A percentile compares a stretch with the other conserved stretches of the same genome.
These are phyloP conservation scores for Lichenothelia convexa DNA, from an alignment of 495 filamentous ascomycete species.

Conservation along the genomic window DNA sequence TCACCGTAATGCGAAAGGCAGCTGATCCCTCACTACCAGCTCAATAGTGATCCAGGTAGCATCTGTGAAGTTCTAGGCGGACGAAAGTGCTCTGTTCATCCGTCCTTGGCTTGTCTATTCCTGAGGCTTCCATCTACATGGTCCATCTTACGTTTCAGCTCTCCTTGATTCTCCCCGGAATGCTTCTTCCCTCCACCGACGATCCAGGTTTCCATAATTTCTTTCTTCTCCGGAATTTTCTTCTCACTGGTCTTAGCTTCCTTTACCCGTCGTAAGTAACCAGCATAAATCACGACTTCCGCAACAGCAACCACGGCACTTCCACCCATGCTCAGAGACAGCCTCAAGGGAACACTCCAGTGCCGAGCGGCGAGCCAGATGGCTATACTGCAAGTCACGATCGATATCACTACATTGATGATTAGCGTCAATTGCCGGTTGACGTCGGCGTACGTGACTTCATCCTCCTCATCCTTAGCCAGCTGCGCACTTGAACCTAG, in stretches of 20 bases:
- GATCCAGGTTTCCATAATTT: constrained; percentile 52
- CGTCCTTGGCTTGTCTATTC: too few relatives aligned
- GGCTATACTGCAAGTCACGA: constrained; percentile 47
- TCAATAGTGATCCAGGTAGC: too few relatives aligned
- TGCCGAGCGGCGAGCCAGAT: constrained; percentile 54
- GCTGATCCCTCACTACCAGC: too few relatives aligned
- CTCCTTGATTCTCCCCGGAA: too few relatives aligned
- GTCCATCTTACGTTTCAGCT: too few relatives aligned
- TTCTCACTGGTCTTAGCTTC: constrained; percentile 44
- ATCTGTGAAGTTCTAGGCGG: too few relatives aligned
- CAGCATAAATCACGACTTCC: constrained; percentile 73
- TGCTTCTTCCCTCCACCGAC: constrained; percentile 28
- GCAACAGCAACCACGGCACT: constrained; percentile 60
- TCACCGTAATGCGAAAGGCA: too few relatives aligned
- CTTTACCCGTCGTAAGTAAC: constrained; percentile 62
- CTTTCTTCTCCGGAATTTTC: constrained; percentile 40
- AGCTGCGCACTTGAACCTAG: too few relatives aligned
- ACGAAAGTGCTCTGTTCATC: too few relatives aligned
- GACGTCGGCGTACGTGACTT: constrained; percentile 35
- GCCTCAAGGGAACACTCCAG: constrained; percentile 49
- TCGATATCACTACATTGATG: constrained; percentile 54
- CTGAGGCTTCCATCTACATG: too few relatives aligned
- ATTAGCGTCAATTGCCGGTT: constrained; percentile 58
- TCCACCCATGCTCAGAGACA: constrained; percentile 51
- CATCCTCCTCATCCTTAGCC: constrained; percentile 19